These are phyloP conservation scores for Neckera pumila DNA, from an alignment of 225 moss, liverwort and hornwort genomes.

Conservation along the genomic window DNA sequence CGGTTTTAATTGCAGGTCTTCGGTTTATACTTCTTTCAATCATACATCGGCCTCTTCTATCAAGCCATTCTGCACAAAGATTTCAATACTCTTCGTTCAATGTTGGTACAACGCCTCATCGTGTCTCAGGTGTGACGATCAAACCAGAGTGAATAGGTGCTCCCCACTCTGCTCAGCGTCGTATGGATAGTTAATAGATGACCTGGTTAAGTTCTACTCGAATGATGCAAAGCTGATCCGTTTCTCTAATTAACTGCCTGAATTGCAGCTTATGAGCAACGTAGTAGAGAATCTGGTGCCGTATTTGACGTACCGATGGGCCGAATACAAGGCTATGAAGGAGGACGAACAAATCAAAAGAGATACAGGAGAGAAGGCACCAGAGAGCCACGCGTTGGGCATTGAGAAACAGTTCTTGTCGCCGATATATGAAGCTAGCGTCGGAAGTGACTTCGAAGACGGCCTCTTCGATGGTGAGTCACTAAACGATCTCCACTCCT, in stretches of 20 bases:
- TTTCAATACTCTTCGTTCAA: slow-evolving; percentile 26
- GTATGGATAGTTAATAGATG: not conserved
- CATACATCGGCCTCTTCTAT: slow-evolving; percentile 40
- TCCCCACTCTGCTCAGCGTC: not conserved
- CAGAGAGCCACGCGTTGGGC: slow-evolving; percentile 7
- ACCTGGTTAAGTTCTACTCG: not conserved
- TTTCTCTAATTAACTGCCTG: not conserved
- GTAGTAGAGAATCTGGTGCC: slow-evolving; percentile 71
- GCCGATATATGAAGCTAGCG: slow-evolving; percentile 52
- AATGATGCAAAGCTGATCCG: not conserved
- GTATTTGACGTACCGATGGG: slow-evolving; percentile 60
- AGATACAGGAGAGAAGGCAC: slow-evolving; percentile 55
- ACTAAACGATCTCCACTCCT: not conserved
- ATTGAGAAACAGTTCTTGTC: slow-evolving; percentile 63
- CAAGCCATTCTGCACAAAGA: slow-evolving; percentile 33
- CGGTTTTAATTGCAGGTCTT: slow-evolving; percentile 17
- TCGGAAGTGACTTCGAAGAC: slow-evolving; percentile 69
- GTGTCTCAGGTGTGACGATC: slow-evolving; percentile 26
- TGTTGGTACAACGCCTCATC: slow-evolving; percentile 28
- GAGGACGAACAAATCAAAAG: slow-evolving; percentile 52
- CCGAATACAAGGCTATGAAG: slow-evolving; percentile 59
- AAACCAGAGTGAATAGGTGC: not conserved
- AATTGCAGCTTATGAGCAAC: slow-evolving; percentile 60
- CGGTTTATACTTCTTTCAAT: slow-evolving; percentile 34
- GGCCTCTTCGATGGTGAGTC: slow-evolving; percentile 71